Evolutionary conservation across 1,139 yeast genomes (phyloP).

Genomic region (Candida freyschussii): DNA sequence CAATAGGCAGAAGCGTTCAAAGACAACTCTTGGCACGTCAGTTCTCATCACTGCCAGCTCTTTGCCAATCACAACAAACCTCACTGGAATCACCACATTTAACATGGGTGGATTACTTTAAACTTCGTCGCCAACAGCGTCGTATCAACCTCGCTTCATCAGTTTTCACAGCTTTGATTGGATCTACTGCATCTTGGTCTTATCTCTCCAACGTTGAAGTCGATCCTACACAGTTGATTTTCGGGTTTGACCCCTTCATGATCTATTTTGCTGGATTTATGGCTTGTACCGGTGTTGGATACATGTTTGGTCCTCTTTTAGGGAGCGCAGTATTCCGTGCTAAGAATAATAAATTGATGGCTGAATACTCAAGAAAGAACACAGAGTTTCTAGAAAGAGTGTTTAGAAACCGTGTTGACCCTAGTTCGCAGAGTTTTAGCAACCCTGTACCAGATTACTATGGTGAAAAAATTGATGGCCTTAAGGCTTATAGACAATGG

Average conservation of each 20-base stretch:
- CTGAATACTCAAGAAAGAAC: constrained; percentile 56
- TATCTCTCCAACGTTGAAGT: constrained; percentile 76
- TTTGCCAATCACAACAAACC: constrained; percentile 3
- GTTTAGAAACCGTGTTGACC: constrained; percentile 80
- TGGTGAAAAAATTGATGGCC: constrained; percentile 89
- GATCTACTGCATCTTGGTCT: constrained; percentile 69
- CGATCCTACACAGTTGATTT: constrained; percentile 74
- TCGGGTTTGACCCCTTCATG: constrained; percentile 84
- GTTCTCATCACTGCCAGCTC: constrained; percentile 7
- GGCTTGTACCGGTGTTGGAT: constrained; percentile 74
- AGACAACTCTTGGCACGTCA: constrained; percentile 14
- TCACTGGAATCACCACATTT: constrained; percentile 3
- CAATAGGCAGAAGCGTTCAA: constrained; percentile 11
- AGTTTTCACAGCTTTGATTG: constrained; percentile 58
- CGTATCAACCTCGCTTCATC: constrained; percentile 66
- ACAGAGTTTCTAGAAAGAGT: constrained; percentile 69
- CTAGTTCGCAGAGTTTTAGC: constrained; percentile 84
- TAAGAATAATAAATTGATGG: constrained; percentile 43
- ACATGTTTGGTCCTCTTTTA: constrained; percentile 74
- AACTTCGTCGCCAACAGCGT: constrained; percentile 70
- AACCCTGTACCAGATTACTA: constrained; percentile 98
- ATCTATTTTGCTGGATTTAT: constrained; percentile 65
- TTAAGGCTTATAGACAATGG: constrained; percentile 91
- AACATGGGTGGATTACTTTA: constrained; percentile 73
- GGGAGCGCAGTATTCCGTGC: constrained; percentile 68